These are phyloP conservation scores for Acorus gramineus DNA, from an alignment of 106 monocot genomes.

Conservation along the genomic window DNA sequence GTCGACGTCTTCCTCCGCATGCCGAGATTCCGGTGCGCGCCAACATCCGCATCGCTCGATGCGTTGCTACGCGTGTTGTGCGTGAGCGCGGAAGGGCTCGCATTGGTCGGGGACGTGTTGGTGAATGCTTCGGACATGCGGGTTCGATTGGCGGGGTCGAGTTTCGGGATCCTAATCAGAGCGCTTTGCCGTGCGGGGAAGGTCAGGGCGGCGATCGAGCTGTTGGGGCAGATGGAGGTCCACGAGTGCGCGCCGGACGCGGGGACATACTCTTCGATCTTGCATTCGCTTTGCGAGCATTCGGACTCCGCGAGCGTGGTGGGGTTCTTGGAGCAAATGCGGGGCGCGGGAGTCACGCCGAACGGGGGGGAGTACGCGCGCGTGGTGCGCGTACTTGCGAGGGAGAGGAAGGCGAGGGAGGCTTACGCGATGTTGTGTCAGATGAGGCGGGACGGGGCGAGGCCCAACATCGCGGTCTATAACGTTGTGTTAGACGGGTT, in stretches of 20 bases:
- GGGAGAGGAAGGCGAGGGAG: conserved; percentile 35
- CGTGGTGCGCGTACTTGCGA: conserved; percentile 43
- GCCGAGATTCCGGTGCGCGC: conserved; percentile 45
- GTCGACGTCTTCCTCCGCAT: conserved; percentile 47
- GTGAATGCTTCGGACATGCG: no score
- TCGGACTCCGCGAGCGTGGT: conserved; percentile 13
- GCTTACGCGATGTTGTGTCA: conserved; percentile 36
- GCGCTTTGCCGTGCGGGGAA: no score
- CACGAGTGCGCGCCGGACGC: no score
- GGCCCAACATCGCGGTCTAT: conserved; percentile 35
- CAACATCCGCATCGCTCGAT: conserved; percentile 42
- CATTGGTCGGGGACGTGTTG: no score
- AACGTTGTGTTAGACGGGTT: conserved; percentile 38
- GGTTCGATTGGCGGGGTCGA: no score
- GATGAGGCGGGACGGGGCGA: conserved; percentile 39
- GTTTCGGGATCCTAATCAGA: no score
- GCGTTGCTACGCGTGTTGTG: conserved; percentile 41
- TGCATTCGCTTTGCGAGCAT: neutral
- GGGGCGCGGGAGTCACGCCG: conserved; percentile 29
- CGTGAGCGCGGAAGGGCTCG: conserved; percentile 7
- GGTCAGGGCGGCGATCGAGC: no score
- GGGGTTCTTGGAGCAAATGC: conserved; percentile 41
- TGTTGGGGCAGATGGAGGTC: no score
- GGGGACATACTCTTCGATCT: no score
- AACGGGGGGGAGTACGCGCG: conserved; percentile 23